These are phyloP conservation scores for Sarcodon aspratus DNA, from an alignment of 768 basidiomycete species.

Conservation along the genomic window DNA sequence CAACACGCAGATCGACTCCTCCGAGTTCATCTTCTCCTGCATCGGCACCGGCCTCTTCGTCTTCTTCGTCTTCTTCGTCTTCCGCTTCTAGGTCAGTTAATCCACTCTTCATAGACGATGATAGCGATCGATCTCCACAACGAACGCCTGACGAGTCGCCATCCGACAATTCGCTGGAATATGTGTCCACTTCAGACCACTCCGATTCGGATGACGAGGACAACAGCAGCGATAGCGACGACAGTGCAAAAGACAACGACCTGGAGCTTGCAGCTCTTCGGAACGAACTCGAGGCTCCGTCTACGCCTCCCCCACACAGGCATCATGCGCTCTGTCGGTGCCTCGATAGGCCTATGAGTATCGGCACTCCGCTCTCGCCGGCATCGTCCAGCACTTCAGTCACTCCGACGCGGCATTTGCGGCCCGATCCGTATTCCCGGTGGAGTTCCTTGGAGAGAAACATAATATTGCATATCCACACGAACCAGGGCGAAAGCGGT, in stretches of 20 bases:
- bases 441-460: slow-evolving; percentile 7
- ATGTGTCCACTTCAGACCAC: background rate
- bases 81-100: background rate
- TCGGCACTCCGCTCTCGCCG: too few relatives aligned
- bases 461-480: slow-evolving; percentile 7
- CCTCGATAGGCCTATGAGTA: too few relatives aligned
- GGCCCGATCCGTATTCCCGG: slow-evolving; percentile 8
- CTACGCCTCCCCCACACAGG: background rate
- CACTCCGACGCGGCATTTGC: background rate
- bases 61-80: background rate
- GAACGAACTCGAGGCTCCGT: background rate
- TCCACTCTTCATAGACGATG: background rate
- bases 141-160: background rate
- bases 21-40: too few relatives aligned
- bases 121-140: background rate
- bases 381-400: too few relatives aligned
- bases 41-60: too few relatives aligned
- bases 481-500: slow-evolving; percentile 1
- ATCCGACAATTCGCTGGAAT: background rate
- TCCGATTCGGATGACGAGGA: background rate
- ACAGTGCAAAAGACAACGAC: background rate
- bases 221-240: background rate
- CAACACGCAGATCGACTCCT: background rate
- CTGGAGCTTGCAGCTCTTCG: background rate
- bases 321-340: too few relatives aligned